phyloP scores from a whole-genome alignment of 108 stramenopile genomes.

The Asterionellopsis glacialis region DNA sequence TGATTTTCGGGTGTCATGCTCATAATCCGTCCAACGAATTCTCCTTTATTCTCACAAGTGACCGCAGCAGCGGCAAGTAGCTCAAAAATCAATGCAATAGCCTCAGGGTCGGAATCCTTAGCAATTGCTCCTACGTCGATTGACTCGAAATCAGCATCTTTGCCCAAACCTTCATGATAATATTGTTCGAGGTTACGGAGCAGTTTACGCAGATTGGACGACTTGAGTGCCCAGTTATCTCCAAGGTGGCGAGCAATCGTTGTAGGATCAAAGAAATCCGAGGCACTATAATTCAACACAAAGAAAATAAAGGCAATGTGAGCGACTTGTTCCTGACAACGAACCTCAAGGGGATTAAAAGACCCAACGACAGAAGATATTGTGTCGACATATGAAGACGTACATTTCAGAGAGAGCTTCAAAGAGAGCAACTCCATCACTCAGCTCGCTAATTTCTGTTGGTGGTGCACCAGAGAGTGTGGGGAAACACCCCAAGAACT shows the following conservation, averaged over 20 bases:
- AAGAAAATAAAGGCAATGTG: constrained; percentile 1
- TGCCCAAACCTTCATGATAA: constrained; percentile 65
- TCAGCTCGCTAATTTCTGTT: constrained; percentile 44
- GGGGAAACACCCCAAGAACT: constrained; percentile 58
- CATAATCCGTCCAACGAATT: constrained; percentile 72
- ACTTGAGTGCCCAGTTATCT: constrained; percentile 82
- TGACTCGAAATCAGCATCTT: constrained; percentile 63
- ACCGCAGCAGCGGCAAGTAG: constrained; percentile 81
- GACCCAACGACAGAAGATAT: background rate
- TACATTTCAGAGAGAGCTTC: constrained; percentile 87
- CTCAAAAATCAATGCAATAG: constrained; percentile 62
- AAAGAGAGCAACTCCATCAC: constrained; percentile 79
- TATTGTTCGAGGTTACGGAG: constrained; percentile 74
- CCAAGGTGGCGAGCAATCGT: constrained; percentile 81
- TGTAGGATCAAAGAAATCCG: constrained; percentile 79
- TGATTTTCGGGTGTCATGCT: constrained; percentile 55
- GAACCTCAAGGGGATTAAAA: background rate
- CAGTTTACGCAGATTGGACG: constrained; percentile 80
- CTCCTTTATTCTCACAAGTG: constrained; percentile 65
- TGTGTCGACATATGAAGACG: constrained; percentile 14
- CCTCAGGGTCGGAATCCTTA: constrained; percentile 35
- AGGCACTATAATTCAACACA: constrained; percentile 41
- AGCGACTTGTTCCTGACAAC: background rate
- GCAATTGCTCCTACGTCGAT: constrained; percentile 41
- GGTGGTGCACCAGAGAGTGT: constrained; percentile 55